A percentile compares a stretch with the other conserved stretches of the same genome.
Conservation (phyloP, 345 rosid species). For the Citrus medica region DNA sequence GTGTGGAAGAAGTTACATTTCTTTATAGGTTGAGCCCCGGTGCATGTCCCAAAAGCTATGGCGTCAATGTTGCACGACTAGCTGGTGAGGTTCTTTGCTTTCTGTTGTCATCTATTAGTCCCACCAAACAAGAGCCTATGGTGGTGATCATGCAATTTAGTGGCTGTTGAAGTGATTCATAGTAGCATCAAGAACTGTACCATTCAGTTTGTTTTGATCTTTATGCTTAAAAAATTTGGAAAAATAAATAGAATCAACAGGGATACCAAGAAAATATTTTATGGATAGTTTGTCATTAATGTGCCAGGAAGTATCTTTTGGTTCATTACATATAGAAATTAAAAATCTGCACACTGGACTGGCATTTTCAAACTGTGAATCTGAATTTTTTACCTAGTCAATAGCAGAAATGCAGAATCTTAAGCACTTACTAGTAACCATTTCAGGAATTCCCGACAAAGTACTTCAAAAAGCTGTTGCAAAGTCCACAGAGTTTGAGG, state of each 20-base stretch:
- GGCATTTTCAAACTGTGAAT: neutral
- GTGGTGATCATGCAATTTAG: neutral
- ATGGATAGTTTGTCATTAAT: neutral
- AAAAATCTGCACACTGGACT: neutral
- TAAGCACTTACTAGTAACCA: conserved; percentile 3
- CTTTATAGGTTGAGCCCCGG: conserved; percentile 79
- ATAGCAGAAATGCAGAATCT: neutral
- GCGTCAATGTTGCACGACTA: conserved; percentile 93
- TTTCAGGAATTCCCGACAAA: conserved; percentile 69
- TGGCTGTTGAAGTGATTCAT: neutral
- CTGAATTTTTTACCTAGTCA: neutral
- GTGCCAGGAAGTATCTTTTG: neutral
- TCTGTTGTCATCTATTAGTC: neutral
- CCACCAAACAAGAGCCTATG: neutral
- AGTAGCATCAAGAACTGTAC: neutral
- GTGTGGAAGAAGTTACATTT: conserved; percentile 83
- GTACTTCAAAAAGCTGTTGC: conserved; percentile 63
- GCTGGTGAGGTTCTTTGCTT: conserved; percentile 56
- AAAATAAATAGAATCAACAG: neutral
- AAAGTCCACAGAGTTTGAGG: conserved; percentile 74
- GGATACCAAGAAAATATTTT: neutral
- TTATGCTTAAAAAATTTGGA: neutral
- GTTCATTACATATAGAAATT: neutral
- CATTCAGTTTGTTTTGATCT: neutral
- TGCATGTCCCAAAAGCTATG: conserved; percentile 96